Evolutionary conservation across 176 grass and related monocot species (phyloP).

Genomic region (Carex littledalei): DNA sequence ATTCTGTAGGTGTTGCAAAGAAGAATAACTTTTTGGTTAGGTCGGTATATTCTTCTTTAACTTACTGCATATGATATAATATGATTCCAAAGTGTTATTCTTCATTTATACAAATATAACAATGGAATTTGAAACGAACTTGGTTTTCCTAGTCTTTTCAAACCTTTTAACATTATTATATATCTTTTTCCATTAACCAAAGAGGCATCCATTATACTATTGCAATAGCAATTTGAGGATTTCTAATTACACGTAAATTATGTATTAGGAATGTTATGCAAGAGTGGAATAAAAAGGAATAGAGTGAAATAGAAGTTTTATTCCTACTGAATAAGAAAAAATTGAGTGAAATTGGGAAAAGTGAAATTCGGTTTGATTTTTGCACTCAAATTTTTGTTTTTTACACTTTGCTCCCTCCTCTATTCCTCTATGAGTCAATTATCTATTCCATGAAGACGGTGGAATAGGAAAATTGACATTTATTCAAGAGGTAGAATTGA

Average conservation of each 20-base stretch:
- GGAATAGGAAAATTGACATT: too few species aligned
- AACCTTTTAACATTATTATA: background rate
- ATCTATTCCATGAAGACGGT: too few species aligned
- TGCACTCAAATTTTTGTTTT: too few species aligned
- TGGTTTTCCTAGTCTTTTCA: background rate
- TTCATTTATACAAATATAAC: conserved; percentile 1
- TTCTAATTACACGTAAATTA: background rate
- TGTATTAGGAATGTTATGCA: too few species aligned
- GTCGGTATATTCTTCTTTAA: conserved; percentile 19
- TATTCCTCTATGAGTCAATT: too few species aligned
- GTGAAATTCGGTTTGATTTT: too few species aligned
- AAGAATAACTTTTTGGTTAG: conserved; percentile 20
- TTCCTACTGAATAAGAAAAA: too few species aligned
- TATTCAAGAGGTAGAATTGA: too few species aligned
- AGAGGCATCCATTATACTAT: background rate
- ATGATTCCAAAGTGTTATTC: conserved; percentile 22
- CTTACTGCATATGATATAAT: conserved; percentile 8
- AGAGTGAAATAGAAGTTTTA: too few species aligned
- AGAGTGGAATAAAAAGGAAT: too few species aligned
- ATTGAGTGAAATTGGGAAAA: too few species aligned
- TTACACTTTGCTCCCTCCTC: too few species aligned
- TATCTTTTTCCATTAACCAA: background rate
- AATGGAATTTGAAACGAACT: conserved; percentile 4
- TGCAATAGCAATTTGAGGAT: background rate
- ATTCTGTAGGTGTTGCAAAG: conserved; percentile 1